Percentiles rank a stretch among this genome's conserved stretches.
These are phyloP conservation scores for Penicillium lividum DNA, from an alignment of 495 filamentous ascomycete genomes.

Conservation along the genomic window DNA sequence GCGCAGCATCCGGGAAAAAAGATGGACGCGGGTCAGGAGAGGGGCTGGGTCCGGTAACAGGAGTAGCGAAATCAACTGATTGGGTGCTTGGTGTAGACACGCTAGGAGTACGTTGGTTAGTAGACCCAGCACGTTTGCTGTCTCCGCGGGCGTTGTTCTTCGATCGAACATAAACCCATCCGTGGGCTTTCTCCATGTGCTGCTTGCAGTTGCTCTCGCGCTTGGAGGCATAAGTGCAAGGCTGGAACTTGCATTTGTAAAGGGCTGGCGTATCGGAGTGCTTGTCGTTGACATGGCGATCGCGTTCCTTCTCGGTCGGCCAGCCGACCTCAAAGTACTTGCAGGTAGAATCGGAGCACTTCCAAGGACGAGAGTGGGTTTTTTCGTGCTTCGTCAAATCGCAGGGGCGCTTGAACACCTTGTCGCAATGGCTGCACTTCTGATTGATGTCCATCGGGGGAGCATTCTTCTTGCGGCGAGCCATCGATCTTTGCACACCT, in stretches of 20 bases:
- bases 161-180: conserved; percentile 83
- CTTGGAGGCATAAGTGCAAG: conserved; percentile 92
- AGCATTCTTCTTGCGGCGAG: conserved; percentile 79
- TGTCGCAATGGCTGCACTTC: conserved; percentile 78
- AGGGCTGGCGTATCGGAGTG: conserved; percentile 75
- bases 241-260: conserved; percentile 79
- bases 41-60: conserved; percentile 27
- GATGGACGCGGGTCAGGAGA: conserved; percentile 23
- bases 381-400: conserved; percentile 96
- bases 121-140: conserved; percentile 34
- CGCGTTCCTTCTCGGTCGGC: conserved; percentile 96
- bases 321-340: conserved; percentile 86
- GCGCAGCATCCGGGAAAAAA: conserved; percentile 17
- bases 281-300: conserved; percentile 93
- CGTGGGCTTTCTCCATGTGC: conserved; percentile 98
- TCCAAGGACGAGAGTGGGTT: conserved; percentile 94
- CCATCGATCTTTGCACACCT: conserved; percentile 82
- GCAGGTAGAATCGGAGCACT: conserved; percentile 77
- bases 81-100: conserved; percentile 54
- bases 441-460: conserved; percentile 70
- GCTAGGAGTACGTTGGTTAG: conserved; percentile 42
- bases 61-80: conserved; percentile 38
- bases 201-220: conserved; percentile 98
- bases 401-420: conserved; percentile 89
- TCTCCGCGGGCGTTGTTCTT: conserved; percentile 80